Percentiles rank a stretch among this genome's conserved stretches.
Evolutionary conservation across 768 basidiomycete genomes (phyloP).

Genomic region (Obba rivulosa): DNA sequence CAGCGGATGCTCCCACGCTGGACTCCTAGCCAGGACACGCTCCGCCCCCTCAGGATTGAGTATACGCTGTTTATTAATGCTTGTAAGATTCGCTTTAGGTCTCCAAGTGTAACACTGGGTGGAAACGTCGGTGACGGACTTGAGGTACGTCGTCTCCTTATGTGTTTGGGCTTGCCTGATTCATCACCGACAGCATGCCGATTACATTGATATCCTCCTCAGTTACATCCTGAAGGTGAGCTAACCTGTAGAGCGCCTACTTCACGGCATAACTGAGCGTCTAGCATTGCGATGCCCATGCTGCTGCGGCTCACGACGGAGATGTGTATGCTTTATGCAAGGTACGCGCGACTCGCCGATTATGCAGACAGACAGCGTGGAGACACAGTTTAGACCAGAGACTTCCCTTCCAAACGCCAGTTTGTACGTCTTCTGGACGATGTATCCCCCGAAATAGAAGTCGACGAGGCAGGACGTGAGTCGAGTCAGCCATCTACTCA

Average conservation of each 20-base stretch:
- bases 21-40: too few species aligned
- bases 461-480: too few species aligned
- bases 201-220: neutral
- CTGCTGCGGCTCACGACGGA: neutral
- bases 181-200: neutral
- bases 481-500: too few species aligned
- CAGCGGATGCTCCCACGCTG: too few species aligned
- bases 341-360: neutral
- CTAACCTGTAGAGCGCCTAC: neutral
- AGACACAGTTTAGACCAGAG: neutral
- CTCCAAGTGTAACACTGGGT: neutral
- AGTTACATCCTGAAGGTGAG: neutral
- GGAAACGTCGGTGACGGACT: too few species aligned
- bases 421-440: too few species aligned
- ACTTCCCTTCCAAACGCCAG: too few species aligned
- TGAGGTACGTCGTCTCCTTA: too few species aligned
- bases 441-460: too few species aligned
- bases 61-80: neutral
- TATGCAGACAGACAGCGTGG: neutral
- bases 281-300: conserved; percentile 1
- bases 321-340: neutral
- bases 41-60: too few species aligned
- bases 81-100: neutral
- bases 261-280: too few species aligned
- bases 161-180: neutral